Base-by-base conservation (phyloP, 768 basidiomycete genomes). In the Mycena amicta region DNA sequence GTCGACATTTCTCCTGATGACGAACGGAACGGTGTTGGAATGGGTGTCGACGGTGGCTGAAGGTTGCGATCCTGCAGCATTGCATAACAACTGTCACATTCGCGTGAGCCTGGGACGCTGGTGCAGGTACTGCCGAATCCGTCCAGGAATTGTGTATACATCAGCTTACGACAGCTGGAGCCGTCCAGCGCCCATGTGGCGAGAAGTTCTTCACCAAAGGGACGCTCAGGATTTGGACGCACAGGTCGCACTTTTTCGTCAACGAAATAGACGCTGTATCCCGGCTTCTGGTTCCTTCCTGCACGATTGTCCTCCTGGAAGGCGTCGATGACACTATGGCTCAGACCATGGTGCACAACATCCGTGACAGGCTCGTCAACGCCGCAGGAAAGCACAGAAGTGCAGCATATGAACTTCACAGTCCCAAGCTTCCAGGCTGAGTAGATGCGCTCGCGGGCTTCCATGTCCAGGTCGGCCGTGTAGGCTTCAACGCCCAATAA, bases 241-340 rank as follows among this genome's bases (percentile, higher is more conserved):
- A 12, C 41, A 6, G 26, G 3, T 6, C 5, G 3, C 12, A 13
- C 3, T 4, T 20, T 15, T 12, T 26, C 15, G 39, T 25, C 25
- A 5, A 53, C 23, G n/a, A 53, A 53, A 53, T 53, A 53, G 5
- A 29, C 18, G 40, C 5, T 4, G 25, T 43, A 18, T 2, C 40
- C 53, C 4, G 5, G 5, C 18, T 2, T 30, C 2, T 28, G 18
- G 18, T 54, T 54, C 15, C 53, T 39, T 3, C 53, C 53, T 2
- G 13, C 53, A 20, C 41, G 53, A 23, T 30, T 29, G 23, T 45
- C 53, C 22, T 54, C 53, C 37, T 54, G 53, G 53, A 29, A 18
- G 18, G 43, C 40, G n/a, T 43, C 26, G 16, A 54, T 27, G 3
- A 54, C 18, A 20, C 29, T 22, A 2, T 18, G 18, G 5, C 16